Evolutionary conservation across 176 grass and related monocot genomes (phyloP), one percentile per base, ranked within the genome.

Genomic region (Aegilops bicornis): DNA sequence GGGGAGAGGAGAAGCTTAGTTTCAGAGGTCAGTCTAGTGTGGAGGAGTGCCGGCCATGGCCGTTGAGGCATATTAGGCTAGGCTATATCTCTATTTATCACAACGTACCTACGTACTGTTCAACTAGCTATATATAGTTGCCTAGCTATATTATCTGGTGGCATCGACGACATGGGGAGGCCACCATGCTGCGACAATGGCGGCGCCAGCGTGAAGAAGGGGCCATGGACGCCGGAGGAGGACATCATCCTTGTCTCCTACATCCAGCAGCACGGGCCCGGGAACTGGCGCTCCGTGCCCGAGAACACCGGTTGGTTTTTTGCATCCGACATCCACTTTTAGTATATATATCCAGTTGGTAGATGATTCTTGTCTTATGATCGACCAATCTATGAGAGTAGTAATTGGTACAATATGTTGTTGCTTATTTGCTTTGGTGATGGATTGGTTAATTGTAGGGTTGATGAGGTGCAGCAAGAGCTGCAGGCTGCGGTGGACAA

Each of bases 381-480:
- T 59, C 54, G 54, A 22, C 19, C 19, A 19, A 54, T 59, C 54
- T 73, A n/a, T 1, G 19, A 69, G 8, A n/a, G 2, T 40, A n/a
- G 69, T n/a, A 40, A 40, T 11, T 73, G 7, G 25, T 37, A 37
- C 36, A 37, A 37, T 24, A 47, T 73, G 15, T 2, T 25, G 6
- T 45, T 22, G 15, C 31, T n/a, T 64, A 9, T 67, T 52, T 29
- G n/a, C 17, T 19, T 78, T 65, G 50, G 16, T 54, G 50, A 54
- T 54, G 50, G 16, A 19, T 54, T 68, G 40, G n/a, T 75, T 31
- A 2, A 71, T 56, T 85, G 10, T 68, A 91, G 89, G 86, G 62
- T 85, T 91, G 89, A 91, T 91, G 86, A 88, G 89, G 64, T 91
- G 89, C 50, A 91, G 89, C 82, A 91, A 91, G 89, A 91, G 89